Percentiles rank a stretch among this genome's conserved stretches.
Evolutionary conservation across 78 protist genomes (phyloP).

Genomic region (Dictyostelium discoideum): DNA sequence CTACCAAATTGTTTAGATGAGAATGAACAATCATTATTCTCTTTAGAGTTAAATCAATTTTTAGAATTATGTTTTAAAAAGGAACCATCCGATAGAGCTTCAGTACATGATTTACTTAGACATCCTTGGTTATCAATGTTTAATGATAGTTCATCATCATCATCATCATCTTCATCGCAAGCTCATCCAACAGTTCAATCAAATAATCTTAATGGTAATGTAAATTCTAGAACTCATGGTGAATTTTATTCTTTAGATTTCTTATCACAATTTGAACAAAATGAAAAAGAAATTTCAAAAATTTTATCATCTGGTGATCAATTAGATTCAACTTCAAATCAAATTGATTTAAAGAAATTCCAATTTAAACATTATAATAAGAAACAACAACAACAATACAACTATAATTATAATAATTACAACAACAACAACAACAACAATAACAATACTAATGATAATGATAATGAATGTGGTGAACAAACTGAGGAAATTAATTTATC

Average conservation of each 20-base stretch:
- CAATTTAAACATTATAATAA: slow-evolving; percentile 1
- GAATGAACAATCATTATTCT: slow-evolving; percentile 12
- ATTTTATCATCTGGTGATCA: neutral
- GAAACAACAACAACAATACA: neutral
- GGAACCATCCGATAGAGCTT: slow-evolving; percentile 1
- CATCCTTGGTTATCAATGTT: slow-evolving; percentile 44
- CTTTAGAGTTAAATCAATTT: neutral
- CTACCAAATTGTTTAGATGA: slow-evolving; percentile 1
- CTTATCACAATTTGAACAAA: slow-evolving; percentile 44
- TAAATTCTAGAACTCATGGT: neutral
- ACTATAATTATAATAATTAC: no score
- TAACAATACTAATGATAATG: neutral
- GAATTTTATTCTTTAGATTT: slow-evolving; percentile 44
- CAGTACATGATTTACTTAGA: slow-evolving; percentile 17
- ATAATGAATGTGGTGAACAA: neutral
- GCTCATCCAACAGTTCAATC: neutral
- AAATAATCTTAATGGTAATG: neutral
- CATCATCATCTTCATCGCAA: neutral
- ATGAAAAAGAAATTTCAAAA: slow-evolving; percentile 37
- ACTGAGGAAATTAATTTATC: neutral
- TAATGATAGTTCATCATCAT: neutral
- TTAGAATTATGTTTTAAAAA: slow-evolving; percentile 19
- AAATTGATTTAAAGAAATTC: neutral
- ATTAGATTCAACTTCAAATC: neutral
- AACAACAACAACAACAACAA: neutral